Evolutionary conservation across 305 asterid species (phyloP).

Genomic region (Euphrasia arctica): DNA sequence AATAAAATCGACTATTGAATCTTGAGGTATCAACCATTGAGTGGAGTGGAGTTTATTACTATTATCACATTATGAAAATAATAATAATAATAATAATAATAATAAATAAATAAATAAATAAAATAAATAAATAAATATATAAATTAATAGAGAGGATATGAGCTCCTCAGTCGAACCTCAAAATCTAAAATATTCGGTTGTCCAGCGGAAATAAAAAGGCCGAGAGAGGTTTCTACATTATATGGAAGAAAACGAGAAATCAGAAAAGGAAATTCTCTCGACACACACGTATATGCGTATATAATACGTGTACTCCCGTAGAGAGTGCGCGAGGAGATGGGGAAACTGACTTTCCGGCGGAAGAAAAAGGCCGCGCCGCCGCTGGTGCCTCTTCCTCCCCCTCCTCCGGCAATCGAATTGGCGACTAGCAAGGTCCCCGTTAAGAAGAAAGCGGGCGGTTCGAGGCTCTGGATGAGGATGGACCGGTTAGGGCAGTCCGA

Average conservation of each 20-base stretch:
- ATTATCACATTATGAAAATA: too few relatives aligned
- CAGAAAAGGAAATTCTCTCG: constrained; percentile 27
- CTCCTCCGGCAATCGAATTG: constrained; percentile 37
- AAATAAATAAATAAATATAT: too few relatives aligned
- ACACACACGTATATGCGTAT: background rate
- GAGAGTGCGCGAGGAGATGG: constrained; percentile 47
- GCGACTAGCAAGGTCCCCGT: constrained; percentile 35
- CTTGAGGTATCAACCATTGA: too few relatives aligned
- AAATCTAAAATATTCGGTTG: too few relatives aligned
- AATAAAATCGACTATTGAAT: too few relatives aligned
- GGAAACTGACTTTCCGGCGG: constrained; percentile 56
- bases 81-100: too few relatives aligned
- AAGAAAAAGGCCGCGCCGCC: constrained; percentile 55
- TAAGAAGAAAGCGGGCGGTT: constrained; percentile 75
- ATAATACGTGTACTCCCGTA: constrained; percentile 14
- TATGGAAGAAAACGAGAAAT: constrained; percentile 39
- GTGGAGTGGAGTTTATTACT: too few relatives aligned
- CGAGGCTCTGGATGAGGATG: constrained; percentile 94
- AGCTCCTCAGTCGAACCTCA: too few relatives aligned
- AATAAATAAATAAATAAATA: too few relatives aligned
- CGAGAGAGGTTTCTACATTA: constrained; percentile 3
- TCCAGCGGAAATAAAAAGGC: too few relatives aligned
- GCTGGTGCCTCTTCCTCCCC: constrained; percentile 38
- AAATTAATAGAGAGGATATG: too few relatives aligned
- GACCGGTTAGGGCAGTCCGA: constrained; percentile 86